A percentile compares a stretch with the other conserved stretches of the same genome.
phyloP scores from a whole-genome alignment of 345 rosid genomes.

The Eucalyptus guilfoylei region DNA sequence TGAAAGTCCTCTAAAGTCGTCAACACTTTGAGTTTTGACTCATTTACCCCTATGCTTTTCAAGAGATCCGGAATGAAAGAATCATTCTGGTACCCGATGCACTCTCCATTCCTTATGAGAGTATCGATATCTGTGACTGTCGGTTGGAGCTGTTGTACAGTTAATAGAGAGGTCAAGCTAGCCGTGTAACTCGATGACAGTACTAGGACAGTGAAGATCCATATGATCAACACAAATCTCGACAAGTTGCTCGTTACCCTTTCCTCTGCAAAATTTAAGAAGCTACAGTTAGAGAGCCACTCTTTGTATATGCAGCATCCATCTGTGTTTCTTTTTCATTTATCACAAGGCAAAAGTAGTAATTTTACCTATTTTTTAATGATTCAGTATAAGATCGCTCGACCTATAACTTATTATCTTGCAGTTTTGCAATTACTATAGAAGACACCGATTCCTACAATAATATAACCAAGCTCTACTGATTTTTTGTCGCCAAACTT shows the following conservation, averaged over 20 bases:
- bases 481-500: background rate
- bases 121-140: background rate
- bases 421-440: background rate
- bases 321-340: background rate
- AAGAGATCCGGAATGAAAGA: background rate
- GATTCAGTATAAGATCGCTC: background rate
- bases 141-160: conserved; percentile 7
- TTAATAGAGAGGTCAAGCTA: conserved; percentile 3
- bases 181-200: conserved; percentile 11
- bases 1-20: background rate
- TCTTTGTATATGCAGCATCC: background rate
- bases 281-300: background rate
- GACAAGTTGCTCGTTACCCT: background rate
- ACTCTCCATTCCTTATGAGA: background rate
- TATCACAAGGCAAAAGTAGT: background rate
- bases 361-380: background rate
- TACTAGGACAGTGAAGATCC: conserved; percentile 4
- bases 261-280: conserved; percentile 2
- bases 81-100: conserved; percentile 4
- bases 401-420: background rate
- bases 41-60: background rate
- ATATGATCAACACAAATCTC: conserved; percentile 2
- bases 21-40: background rate
- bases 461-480: background rate
- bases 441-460: background rate